Evolutionary conservation across 495 filamentous ascomycete genomes (phyloP).

Genomic region (Cercophora samala): DNA sequence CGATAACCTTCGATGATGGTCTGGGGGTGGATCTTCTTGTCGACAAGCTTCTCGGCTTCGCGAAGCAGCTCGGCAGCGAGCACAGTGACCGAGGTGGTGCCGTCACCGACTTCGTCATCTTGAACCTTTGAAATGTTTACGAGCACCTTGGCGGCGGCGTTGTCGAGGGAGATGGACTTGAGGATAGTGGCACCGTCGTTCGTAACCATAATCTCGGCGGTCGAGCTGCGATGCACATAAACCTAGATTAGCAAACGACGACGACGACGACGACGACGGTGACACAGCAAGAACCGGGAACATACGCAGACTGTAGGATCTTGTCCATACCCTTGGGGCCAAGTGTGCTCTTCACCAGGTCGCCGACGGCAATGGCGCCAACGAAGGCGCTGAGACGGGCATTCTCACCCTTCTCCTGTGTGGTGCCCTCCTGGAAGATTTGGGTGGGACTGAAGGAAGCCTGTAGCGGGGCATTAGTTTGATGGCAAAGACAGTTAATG

Average conservation of each 20-base stretch:
- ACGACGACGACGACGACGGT: neutral
- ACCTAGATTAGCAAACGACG: conserved; percentile 19
- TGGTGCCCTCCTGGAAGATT: conserved; percentile 96
- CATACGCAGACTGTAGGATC: conserved; percentile 94
- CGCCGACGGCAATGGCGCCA: conserved; percentile 94
- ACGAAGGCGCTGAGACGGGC: conserved; percentile 95
- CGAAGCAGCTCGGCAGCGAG: conserved; percentile 91
- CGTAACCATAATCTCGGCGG: conserved; percentile 94
- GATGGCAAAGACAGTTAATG: conserved; percentile 14
- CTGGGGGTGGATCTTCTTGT: conserved; percentile 97
- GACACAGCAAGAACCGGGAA: conserved; percentile 18
- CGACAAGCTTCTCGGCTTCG: conserved; percentile 94
- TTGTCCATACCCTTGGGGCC: conserved; percentile 99
- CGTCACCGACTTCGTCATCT: conserved; percentile 97
- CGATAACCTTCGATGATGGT: conserved; percentile 99
- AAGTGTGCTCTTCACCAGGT: conserved; percentile 93
- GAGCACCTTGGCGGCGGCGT: conserved; percentile 93
- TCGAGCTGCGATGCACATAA: conserved; percentile 59
- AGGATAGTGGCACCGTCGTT: conserved; percentile 98
- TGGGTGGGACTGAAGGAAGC: conserved; percentile 81
- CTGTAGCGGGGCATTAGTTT: conserved; percentile 25
- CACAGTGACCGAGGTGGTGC: conserved; percentile 81
- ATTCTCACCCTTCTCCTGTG: conserved; percentile 99
- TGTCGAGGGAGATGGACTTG: conserved; percentile 98
- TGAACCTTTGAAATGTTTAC: conserved; percentile 99